Conservation (phyloP, 1,284 basidiomycete genomes). For the Ganoderma sinense region DNA sequence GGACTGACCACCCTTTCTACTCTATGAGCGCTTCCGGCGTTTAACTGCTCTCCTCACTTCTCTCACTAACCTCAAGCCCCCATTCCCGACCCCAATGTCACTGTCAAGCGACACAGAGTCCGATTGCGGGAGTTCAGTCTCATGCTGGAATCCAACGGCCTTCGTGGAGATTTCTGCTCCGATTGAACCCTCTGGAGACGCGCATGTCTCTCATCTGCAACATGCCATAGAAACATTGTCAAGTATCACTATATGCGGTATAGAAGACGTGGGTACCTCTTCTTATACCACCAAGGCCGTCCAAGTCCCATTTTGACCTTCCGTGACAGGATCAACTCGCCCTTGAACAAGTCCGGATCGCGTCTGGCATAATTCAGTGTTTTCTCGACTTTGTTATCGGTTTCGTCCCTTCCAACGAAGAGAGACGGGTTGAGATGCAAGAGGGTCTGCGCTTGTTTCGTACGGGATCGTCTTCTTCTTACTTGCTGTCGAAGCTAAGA, state of each 20-base stretch:
- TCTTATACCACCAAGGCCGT: neutral
- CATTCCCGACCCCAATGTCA: conserved; percentile 10
- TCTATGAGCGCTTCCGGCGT: too few species aligned
- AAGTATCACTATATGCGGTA: conserved; percentile 31
- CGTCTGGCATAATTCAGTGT: conserved; percentile 44
- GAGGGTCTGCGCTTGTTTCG: conserved; percentile 15
- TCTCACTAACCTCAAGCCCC: neutral
- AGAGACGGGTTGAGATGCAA: neutral
- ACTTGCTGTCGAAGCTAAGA: neutral
- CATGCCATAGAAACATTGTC: conserved; percentile 12
- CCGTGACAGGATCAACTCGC: conserved; percentile 42
- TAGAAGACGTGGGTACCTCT: conserved; percentile 33
- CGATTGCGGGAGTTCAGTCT: conserved; percentile 30
- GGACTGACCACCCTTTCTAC: too few species aligned
- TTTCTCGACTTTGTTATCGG: conserved; percentile 41
- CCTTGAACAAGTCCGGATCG: conserved; percentile 43
- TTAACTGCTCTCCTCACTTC: neutral
- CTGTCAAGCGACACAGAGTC: conserved; percentile 41
- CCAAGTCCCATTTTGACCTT: neutral
- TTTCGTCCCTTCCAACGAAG: neutral
- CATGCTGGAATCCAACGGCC: conserved; percentile 28
- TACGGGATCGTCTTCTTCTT: conserved; percentile 16
- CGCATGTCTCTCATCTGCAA: neutral
- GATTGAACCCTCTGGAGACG: neutral
- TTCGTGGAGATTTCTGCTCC: conserved; percentile 21